A percentile compares a stretch with the other conserved stretches of the same genome.
Evolutionary conservation across 2,329 filamentous ascomycete genomes (phyloP).

Genomic region (Phialophora chinensis): DNA sequence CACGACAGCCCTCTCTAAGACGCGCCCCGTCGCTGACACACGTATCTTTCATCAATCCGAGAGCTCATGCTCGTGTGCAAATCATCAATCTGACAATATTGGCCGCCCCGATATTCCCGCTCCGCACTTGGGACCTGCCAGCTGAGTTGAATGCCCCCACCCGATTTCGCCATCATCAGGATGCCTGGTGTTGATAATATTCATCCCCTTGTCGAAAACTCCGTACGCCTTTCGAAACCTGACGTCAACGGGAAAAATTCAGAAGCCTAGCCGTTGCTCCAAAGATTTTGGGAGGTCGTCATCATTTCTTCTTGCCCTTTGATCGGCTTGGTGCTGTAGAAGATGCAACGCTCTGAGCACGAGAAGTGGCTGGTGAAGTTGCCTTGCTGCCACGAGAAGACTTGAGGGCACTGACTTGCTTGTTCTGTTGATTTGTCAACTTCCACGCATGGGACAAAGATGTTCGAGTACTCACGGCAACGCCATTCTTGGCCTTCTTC

Average conservation of each 20-base stretch:
- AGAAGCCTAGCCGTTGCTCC: background rate
- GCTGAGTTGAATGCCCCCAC: background rate
- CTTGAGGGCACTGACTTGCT: conserved; percentile 88
- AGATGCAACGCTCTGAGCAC: conserved; percentile 87
- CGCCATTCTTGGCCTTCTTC: conserved; percentile 83
- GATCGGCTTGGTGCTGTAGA: conserved; percentile 59
- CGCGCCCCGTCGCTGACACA: background rate
- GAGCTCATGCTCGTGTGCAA: background rate
- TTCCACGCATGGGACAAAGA: background rate
- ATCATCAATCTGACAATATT: conserved; percentile 1
- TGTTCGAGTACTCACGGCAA: conserved; percentile 67
- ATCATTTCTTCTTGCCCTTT: conserved; percentile 58
- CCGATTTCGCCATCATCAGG: background rate
- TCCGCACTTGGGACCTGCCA: background rate
- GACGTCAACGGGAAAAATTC: background rate
- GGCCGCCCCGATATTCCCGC: background rate
- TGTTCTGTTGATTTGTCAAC: conserved; percentile 70
- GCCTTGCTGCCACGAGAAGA: conserved; percentile 54
- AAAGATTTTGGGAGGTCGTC: background rate
- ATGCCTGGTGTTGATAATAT: background rate
- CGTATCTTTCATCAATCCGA: background rate
- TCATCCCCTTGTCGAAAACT: background rate
- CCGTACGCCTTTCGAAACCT: background rate
- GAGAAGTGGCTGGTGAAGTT: conserved; percentile 76
- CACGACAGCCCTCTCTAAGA: background rate